phyloP scores from a whole-genome alignment of 2,329 filamentous ascomycete genomes.

The Monosporascus cannonballus region DNA sequence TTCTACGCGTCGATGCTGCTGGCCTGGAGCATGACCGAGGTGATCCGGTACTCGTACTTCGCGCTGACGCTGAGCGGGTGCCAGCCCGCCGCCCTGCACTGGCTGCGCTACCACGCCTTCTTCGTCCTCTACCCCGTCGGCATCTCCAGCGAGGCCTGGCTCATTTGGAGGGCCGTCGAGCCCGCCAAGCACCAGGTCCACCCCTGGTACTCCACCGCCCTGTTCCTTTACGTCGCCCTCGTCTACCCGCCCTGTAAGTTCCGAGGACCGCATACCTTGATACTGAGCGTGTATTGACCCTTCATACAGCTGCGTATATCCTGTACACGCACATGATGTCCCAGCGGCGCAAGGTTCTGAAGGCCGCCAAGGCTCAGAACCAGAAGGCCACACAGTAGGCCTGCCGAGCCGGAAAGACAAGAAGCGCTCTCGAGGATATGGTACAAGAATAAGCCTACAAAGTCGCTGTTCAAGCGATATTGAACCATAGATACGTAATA shows the following conservation, averaged over 20 bases:
- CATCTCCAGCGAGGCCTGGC: conserved; percentile 77
- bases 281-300: too few species aligned
- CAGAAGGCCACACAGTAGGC: conserved; percentile 35
- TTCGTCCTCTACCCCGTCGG: conserved; percentile 88
- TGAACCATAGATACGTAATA: too few species aligned
- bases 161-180: conserved; percentile 65
- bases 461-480: neutral
- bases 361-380: conserved; percentile 47
- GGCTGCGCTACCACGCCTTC: conserved; percentile 90
- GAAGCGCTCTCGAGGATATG: conserved; percentile 7
- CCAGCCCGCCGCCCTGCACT: conserved; percentile 58
- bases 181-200: conserved; percentile 45
- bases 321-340: conserved; percentile 93
- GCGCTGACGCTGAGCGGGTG: conserved; percentile 60
- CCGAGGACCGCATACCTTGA: too few species aligned
- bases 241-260: conserved; percentile 75
- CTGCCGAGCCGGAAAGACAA: neutral
- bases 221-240: conserved; percentile 69
- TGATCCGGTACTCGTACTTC: conserved; percentile 91
- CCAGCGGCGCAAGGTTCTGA: conserved; percentile 76
- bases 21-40: conserved; percentile 87
- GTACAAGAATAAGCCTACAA: neutral
- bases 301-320: conserved; percentile 61
- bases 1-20: conserved; percentile 70
- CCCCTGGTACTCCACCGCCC: conserved; percentile 54